Evolutionary conservation across 208 protist species (phyloP), one percentile per base, ranked within the genome.

Genomic region (Acanthamoeba divionensis): DNA sequence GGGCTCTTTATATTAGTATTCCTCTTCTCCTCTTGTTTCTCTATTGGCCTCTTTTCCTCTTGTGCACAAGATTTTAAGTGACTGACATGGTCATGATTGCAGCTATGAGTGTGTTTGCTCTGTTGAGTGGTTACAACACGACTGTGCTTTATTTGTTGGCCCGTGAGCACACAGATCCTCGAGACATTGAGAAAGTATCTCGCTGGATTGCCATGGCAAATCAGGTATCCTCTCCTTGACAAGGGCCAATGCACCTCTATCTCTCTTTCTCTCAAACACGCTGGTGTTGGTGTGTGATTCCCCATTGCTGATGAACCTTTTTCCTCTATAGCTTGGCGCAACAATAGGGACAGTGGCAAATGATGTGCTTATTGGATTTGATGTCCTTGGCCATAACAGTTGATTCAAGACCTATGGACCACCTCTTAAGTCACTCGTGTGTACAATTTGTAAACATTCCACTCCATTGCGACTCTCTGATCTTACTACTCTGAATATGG

Each of bases 141-240:
- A 79, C 69, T 9, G 55, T 79, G 69, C 26, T 79, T 2, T 79
- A 79, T 24, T 48, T 79, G 9, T 26, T 79, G 9, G 15, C 69
- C 13, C 69, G 69, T 57, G 36, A 79, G 12, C 26, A 54, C 10
- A n/a, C 55, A 13, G 69, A 52, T 5, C 9, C 41, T 2, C 31
- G n/a, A 52, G 26, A 79, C 69, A 79, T 79, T 2, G 69, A 79
- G 9, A 79, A 79, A n/a, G 69, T 52, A 12, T 79, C 69, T 4
- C 69, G 69, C 21, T 79, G 69, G 69, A 79, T 79, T 24, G 69
- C 69, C 5, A 79, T 79, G 69, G 69, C 69, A 21, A 79, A 79
- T 26, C 69, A 79, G 69, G 69, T 73, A 36, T 65, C 57, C 57
- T 13, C 12, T 13, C 33, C 26, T 36, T 71, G 24, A 9, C 4